Base-by-base conservation (phyloP, 2,329 filamentous ascomycete species). In the Colletotrichum melonis region DNA sequence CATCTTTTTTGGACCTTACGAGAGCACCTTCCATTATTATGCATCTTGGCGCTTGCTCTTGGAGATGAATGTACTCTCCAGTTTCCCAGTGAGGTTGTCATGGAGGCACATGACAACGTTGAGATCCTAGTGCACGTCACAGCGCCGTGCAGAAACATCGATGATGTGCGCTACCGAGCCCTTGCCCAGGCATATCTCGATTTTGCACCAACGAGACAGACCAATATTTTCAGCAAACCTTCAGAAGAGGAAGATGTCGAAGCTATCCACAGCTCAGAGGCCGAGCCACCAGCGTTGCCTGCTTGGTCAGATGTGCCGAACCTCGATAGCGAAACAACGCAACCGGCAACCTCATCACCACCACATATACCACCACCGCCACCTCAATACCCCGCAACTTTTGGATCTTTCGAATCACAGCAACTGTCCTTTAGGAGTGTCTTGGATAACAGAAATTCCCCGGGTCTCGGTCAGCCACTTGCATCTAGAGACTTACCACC, bases 51-150 rank as follows among this genome's bases (percentile, higher is more conserved):
- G 11, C 14, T 30, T 56, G n/a, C 38, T 24, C 28, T 24, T 56
- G 70, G 60, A 71, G 49, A 73, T 73, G 67, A 63, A 19, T 19
- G 42, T 12, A 11, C n/a, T 57, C 22, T 26, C 42, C 16, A 46
- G 16, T 32, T 14, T 14, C n/a, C 16, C 38, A 54, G 57, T 24
- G 49, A 32, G 54, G 69, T 68, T 63, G 58, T 63, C 64, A 73
- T 73, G 73, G 73, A 73, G 66, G 69, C 62, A 54, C 52, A 49
- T 42, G 56, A 56, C n/a, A 80, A 86, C 72, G 82, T 85, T 64
- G 88, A 91, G 80, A 88, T 91, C 57, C 82, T 91, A 57, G 85
- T 90, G 63, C 89, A 91, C 78, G 84, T 89, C 68, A 80, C 86
- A 12, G 89, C 89, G 35, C 87, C 88, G 7, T 86, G 87, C 76